Percentiles rank a stretch among this genome's conserved stretches.
These are phyloP conservation scores for Trichoderma gracile DNA, from an alignment of 2,329 filamentous ascomycete species.

Conservation along the genomic window DNA sequence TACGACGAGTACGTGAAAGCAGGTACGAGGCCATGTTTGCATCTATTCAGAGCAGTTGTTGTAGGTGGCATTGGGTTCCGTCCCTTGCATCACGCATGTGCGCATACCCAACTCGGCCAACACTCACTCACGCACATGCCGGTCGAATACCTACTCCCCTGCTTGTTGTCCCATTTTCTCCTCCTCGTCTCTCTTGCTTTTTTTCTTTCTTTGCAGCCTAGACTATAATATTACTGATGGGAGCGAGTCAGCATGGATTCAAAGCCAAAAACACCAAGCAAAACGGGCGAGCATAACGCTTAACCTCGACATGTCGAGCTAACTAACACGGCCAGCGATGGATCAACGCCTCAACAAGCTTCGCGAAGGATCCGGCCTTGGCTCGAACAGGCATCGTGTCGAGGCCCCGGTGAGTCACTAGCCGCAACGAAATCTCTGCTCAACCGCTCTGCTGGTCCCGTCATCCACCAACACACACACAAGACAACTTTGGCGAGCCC, in stretches of 20 bases:
- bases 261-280: too few species aligned
- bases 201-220: too few species aligned
- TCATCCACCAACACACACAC: too few species aligned
- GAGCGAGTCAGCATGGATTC: too few species aligned
- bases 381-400: constrained; percentile 1
- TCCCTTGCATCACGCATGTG: not conserved
- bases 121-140: too few species aligned
- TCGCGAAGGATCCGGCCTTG: not conserved
- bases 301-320: not conserved
- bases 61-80: not conserved
- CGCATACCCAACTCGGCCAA: not conserved
- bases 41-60: constrained; percentile 11
- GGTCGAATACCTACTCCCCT: not conserved
- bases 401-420: constrained; percentile 13
- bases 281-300: not conserved
- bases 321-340: too few species aligned
- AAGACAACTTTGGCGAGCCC: not conserved
- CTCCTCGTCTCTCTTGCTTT: too few species aligned
- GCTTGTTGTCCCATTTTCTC: too few species aligned
- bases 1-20: not conserved
- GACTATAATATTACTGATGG: too few species aligned
- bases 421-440: constrained; percentile 4
- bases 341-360: not conserved
- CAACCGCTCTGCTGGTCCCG: not conserved
- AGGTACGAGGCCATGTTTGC: not conserved